These are phyloP conservation scores for Mucuna pruriens DNA, from an alignment of 306 rosid genomes.

Conservation along the genomic window DNA sequence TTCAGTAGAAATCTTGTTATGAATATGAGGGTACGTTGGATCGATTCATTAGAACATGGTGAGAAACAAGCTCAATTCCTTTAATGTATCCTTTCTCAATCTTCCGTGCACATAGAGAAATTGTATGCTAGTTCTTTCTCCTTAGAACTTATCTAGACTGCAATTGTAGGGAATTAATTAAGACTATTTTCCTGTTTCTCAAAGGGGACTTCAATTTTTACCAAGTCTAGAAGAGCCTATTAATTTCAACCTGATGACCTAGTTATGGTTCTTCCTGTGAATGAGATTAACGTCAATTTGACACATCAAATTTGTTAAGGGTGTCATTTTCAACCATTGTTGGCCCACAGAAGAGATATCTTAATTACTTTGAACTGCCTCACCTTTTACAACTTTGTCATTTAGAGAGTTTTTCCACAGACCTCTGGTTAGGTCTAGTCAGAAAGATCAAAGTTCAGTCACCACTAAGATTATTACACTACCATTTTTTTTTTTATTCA, in stretches of 20 bases:
- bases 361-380: background rate
- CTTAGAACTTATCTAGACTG: background rate
- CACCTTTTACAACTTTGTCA: constrained; percentile 8
- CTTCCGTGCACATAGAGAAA: background rate
- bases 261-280: background rate
- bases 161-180: background rate
- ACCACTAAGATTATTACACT: background rate
- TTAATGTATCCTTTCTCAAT: background rate
- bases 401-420: constrained; percentile 12
- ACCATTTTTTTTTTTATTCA: background rate
- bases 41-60: background rate
- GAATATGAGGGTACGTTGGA: background rate
- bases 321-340: background rate
- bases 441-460: background rate
- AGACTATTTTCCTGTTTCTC: background rate
- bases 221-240: background rate
- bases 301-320: background rate
- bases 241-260: background rate
- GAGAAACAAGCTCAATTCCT: background rate
- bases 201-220: background rate
- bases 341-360: background rate
- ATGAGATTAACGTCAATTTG: background rate
- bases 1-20: background rate
- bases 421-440: background rate
- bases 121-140: background rate